Base-by-base conservation (phyloP, 805 yeast species). In the Candida koratica region DNA sequence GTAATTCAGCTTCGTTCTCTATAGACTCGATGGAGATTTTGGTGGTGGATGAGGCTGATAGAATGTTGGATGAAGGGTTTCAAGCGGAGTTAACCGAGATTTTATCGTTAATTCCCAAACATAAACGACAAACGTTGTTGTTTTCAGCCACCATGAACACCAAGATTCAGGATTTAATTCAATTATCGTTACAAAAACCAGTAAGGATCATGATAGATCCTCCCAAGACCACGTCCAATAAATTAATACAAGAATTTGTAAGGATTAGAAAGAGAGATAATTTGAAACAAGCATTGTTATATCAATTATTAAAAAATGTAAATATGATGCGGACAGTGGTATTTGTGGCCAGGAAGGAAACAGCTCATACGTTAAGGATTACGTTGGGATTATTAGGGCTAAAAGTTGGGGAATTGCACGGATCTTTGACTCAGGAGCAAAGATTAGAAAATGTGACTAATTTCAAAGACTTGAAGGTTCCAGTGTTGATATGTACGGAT, bases 51-150 rank as follows among this genome's bases (percentile, higher is more conserved):
- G 98, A 93, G 69, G 98, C 98, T 42, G 98, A 93, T 72, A 80
- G 98, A 68, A 93, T 93, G 97, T 73, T 93, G 49, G 99, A 93
- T 58, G 99, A 93, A 64, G 99, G 99, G 55, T 93, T 93, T 77
- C 96, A 89, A 61, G 86, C 80, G 36, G 98, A 93, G 62, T 69
- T 93, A 47, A 82, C 87, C 13, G 98, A 93, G 58, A 90, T 93
- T 42, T 73, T 93, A 61, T 74, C 84, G 10, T 69, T 90, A 37
- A 70, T 94, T 46, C 98, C 99, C 18, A 66, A 63, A 46, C 75
- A 80, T 34, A 86, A 86, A 62, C 79, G 97, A 59, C 99, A 93
- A 64, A 90, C 97, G 0, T 64, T 93, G 67, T 67, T 93, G 49
- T 93, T 89, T 52, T 93, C 98, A 23, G 99, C 99, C 30, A 93